Evolutionary conservation across 176 grass and related monocot genomes (phyloP).

Genomic region (Oryza nivara): DNA sequence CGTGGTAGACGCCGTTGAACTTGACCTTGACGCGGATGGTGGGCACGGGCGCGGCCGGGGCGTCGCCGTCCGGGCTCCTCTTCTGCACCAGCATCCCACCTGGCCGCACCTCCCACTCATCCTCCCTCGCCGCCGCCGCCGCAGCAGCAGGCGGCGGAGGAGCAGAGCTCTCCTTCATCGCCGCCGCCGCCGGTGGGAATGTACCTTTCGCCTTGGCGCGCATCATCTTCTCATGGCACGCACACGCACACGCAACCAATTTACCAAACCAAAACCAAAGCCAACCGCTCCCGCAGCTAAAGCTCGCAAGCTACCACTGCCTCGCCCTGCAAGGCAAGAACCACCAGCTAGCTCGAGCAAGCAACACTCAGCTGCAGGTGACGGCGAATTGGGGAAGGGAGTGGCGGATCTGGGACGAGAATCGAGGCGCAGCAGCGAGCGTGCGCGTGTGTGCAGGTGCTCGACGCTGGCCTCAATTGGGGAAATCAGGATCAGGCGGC

Average conservation of each 20-base stretch:
- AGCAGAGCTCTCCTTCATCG: conserved; percentile 59
- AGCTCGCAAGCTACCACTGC: neutral
- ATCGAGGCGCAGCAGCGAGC: neutral
- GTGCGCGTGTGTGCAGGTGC: conserved; percentile 27
- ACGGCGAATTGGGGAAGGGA: neutral
- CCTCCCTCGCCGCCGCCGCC: conserved; percentile 41
- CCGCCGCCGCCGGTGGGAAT: conserved; percentile 39
- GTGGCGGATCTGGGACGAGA: conserved; percentile 35
- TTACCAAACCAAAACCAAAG: neutral
- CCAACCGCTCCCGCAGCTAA: neutral
- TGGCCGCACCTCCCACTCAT: conserved; percentile 85
- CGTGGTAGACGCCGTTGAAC: conserved; percentile 72
- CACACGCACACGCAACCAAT: no score
- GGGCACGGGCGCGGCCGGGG: conserved; percentile 56
- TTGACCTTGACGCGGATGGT: conserved; percentile 93
- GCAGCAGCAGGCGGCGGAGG: neutral
- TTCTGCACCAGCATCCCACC: conserved; percentile 97
- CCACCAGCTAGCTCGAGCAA: neutral
- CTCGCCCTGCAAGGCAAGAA: neutral
- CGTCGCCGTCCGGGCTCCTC: conserved; percentile 57
- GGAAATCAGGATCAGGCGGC: conserved; percentile 43
- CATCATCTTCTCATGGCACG: conserved; percentile 82
- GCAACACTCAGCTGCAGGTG: neutral
- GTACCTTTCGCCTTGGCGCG: conserved; percentile 52
- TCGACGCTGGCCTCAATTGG: conserved; percentile 24